phyloP scores from a whole-genome alignment of 305 asterid species.

The Fraxinus floribunda region DNA sequence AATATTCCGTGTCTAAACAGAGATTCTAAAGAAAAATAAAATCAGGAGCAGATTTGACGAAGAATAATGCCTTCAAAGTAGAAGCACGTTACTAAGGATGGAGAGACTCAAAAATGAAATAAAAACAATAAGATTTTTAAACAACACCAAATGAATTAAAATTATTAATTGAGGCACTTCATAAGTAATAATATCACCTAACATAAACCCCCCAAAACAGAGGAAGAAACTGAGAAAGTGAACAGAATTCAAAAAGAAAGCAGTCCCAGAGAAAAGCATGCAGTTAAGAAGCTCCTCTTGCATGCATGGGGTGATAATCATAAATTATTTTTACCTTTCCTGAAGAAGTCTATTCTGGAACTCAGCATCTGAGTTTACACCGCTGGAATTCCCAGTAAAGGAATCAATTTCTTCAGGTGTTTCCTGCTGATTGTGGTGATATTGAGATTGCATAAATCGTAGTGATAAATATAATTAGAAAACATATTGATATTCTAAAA shows the following conservation, averaged over 20 bases:
- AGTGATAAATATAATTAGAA: neutral
- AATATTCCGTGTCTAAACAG: neutral
- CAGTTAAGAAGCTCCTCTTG: slow-evolving; percentile 17
- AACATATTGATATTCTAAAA: neutral
- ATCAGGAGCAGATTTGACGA: neutral
- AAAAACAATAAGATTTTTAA: neutral
- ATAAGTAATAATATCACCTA: neutral
- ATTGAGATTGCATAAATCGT: neutral
- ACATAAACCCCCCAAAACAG: neutral
- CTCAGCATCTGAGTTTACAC: slow-evolving; percentile 40
- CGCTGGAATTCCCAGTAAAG: slow-evolving; percentile 28
- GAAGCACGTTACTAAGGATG: neutral
- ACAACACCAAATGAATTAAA: slow-evolving; percentile 1
- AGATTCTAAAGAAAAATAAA: neutral
- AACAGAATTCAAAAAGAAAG: neutral
- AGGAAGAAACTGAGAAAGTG: neutral
- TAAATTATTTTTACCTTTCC: slow-evolving; percentile 56
- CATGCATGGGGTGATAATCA: slow-evolving; percentile 25
- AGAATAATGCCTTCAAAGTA: neutral
- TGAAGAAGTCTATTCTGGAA: slow-evolving; percentile 48
- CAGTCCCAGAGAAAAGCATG: neutral
- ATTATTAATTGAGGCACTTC: neutral
- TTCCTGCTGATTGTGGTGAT: slow-evolving; percentile 50
- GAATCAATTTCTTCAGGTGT: slow-evolving; percentile 29
- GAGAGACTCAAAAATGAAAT: neutral